Conservation (phyloP, 345 rosid species). For the Sonneratia alba region DNA sequence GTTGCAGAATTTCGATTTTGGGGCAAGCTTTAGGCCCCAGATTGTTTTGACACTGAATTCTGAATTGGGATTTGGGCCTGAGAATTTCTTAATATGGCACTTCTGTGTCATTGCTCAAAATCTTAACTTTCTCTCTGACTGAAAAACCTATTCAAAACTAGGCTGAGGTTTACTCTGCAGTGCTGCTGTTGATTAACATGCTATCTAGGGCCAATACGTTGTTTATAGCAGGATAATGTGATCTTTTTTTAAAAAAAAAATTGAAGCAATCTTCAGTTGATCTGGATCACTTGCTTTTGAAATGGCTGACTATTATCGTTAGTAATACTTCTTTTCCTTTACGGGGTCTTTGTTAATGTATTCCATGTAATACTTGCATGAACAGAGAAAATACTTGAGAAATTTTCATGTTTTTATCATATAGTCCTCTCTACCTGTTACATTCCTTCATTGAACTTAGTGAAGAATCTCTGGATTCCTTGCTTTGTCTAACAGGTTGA, state of each 20-base stretch:
- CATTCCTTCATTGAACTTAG: neutral
- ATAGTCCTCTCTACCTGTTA: neutral
- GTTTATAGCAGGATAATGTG: neutral
- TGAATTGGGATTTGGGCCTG: neutral
- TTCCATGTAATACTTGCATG: neutral
- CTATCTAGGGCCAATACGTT: neutral
- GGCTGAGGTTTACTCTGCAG: neutral
- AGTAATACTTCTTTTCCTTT: no score
- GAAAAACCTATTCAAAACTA: neutral
- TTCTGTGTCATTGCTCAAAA: neutral
- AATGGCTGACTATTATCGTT: neutral
- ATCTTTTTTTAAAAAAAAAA: neutral
- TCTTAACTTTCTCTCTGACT: neutral
- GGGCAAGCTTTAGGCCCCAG: neutral
- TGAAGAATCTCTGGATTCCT: neutral
- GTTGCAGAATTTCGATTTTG: neutral
- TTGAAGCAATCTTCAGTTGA: neutral
- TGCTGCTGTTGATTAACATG: neutral
- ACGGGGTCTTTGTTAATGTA: neutral
- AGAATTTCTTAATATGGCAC: neutral
- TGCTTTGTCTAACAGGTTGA: slow-evolving; percentile 41
- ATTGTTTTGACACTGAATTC: neutral
- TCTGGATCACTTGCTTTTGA: neutral
- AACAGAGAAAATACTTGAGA: no score
- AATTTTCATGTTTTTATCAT: no score